Base-by-base conservation (phyloP, 345 rosid genomes). In the Balakata baccata region DNA sequence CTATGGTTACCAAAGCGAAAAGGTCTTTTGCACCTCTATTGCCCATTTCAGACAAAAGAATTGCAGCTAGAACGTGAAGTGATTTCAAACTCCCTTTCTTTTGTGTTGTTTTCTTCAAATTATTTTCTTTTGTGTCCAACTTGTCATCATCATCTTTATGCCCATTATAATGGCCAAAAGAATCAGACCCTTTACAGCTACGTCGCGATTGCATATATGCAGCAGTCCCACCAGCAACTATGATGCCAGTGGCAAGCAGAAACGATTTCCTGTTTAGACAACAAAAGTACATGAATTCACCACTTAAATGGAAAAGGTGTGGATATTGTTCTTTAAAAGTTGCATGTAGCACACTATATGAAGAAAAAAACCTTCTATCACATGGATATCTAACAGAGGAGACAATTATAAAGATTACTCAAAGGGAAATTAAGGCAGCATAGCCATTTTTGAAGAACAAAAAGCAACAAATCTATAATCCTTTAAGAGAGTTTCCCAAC, bases 171-270 rank as follows among this genome's bases (percentile, higher is more conserved):
- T 67, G 81, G 72, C 76, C 79, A 71, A 77, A 80, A 41, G 89
- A 75, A 74, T 75, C 79, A 22, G 75, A 81, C 72, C 75, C 87
- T 71, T 58, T 82, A 71, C 75, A 29, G 74, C 80, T 71, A 74
- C 57, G 75, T 62, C 92, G 83, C 54, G 93, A 91, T 50, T 87
- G 88, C 74, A 88, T n/a, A 70, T 87, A 93, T 41, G 87, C 89
- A 72, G 97, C 89, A 54, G 98, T 85, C 70, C 98, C 97, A 75
- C 96, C 97, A 67, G 93, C 97, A 69, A 86, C 93, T 61, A 91
- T 77, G 62, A 93, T 76, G 71, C 99, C 94, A 56, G 94, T 80
- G 49, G 96, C 93, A 81, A 92, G 86, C 76, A 95, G 80, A 67
- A 93, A 84, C 64, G 85, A 69, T 84, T 91, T 96, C 87, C 99